Percentiles rank a stretch among this genome's conserved stretches.
These are phyloP conservation scores for Acanthamoeba culbertsoni DNA, from an alignment of 208 protist species.

Conservation along the genomic window DNA sequence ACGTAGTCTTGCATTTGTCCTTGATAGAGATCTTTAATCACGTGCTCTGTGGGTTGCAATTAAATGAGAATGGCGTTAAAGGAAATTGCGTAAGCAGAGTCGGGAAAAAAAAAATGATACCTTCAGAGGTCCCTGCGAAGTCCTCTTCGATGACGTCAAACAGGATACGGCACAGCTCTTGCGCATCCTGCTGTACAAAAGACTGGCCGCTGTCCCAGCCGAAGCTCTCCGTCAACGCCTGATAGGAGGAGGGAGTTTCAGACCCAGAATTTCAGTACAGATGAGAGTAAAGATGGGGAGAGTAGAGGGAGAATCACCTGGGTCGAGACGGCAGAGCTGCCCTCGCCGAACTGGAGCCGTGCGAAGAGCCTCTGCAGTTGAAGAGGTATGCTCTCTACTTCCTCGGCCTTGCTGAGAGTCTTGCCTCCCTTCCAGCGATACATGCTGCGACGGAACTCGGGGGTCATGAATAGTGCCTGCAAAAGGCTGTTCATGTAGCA, in stretches of 20 bases:
- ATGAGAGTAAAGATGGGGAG: background rate
- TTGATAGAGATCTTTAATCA: constrained; percentile 65
- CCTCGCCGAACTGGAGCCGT: constrained; percentile 13
- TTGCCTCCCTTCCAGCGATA: background rate
- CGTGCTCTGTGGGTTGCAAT: background rate
- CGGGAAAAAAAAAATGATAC: background rate
- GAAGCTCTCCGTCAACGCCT: constrained; percentile 67
- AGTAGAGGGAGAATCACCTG: background rate
- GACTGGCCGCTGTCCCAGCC: constrained; percentile 73
- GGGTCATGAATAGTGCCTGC: constrained; percentile 75
- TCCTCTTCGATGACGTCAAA: constrained; percentile 73
- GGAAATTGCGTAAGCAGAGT: background rate
- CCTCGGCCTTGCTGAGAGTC: background rate
- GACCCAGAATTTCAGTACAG: too few species aligned
- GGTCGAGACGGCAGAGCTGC: background rate
- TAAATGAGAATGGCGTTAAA: background rate
- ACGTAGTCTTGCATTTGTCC: constrained; percentile 69
- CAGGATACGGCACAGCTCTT: constrained; percentile 73
- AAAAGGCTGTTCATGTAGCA: constrained; percentile 77
- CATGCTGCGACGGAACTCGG: constrained; percentile 61
- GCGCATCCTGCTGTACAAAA: constrained; percentile 79
- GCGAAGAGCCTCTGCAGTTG: constrained; percentile 67
- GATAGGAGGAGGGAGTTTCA: too few species aligned
- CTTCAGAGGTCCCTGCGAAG: constrained; percentile 37
- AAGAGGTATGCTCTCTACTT: constrained; percentile 51